phyloP scores from a whole-genome alignment of 768 basidiomycete genomes.

The Mycena alexandri region DNA sequence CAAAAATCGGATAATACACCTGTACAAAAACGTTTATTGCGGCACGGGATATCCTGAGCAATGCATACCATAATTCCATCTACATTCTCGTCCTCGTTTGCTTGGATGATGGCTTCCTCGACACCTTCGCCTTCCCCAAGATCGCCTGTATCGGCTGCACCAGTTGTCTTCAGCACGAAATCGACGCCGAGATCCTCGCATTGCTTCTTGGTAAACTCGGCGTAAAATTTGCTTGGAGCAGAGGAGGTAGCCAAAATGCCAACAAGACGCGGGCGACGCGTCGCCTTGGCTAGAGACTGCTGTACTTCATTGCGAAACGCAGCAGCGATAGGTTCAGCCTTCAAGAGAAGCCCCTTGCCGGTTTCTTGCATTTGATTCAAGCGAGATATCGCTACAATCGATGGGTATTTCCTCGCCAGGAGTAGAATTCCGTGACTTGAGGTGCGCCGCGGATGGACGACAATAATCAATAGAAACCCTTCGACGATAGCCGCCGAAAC shows the following conservation, averaged over 20 bases:
- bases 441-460: too few species aligned
- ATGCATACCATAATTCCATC: constrained; percentile 92
- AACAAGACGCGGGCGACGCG: constrained; percentile 78
- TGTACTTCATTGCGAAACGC: constrained; percentile 81
- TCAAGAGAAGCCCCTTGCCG: constrained; percentile 82
- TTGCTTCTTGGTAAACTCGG: constrained; percentile 92
- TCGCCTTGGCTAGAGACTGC: constrained; percentile 50
- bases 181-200: constrained; percentile 90
- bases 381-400: constrained; percentile 21
- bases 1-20: constrained; percentile 98
- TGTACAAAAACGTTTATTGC: constrained; percentile 44
- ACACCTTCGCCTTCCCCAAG: constrained; percentile 88
- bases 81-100: constrained; percentile 87
- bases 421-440: too few species aligned
- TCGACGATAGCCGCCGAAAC: too few species aligned
- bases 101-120: constrained; percentile 95
- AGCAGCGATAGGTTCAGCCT: constrained; percentile 81
- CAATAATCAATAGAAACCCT: too few species aligned
- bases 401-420: too few species aligned
- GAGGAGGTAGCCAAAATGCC: constrained; percentile 92
- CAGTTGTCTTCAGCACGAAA: constrained; percentile 83
- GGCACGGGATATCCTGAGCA: background rate
- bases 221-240: constrained; percentile 84
- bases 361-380: constrained; percentile 24
- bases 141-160: constrained; percentile 68